Evolutionary conservation across 306 rosid species (phyloP).

Genomic region (Cicer arietinum): DNA sequence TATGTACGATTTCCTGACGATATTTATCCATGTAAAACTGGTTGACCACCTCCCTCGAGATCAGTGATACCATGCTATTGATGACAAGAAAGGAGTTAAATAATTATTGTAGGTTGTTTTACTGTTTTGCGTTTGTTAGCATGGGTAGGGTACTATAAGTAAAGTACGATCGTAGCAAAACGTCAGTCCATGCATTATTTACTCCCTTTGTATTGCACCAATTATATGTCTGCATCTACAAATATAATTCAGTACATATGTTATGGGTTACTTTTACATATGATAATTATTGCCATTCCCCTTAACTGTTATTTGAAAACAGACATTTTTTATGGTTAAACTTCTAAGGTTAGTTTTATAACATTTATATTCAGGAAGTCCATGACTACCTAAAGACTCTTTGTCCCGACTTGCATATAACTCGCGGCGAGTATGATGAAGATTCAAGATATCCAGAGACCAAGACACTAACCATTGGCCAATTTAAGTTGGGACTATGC

Average conservation of each 20-base stretch:
- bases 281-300: background rate
- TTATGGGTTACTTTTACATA: constrained; percentile 18
- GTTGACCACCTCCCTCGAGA: background rate
- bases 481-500: constrained; percentile 93
- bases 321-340: background rate
- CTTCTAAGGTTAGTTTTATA: constrained; percentile 18
- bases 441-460: constrained; percentile 93
- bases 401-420: constrained; percentile 91
- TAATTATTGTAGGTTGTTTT: background rate
- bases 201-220: background rate
- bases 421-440: constrained; percentile 96
- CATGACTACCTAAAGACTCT: constrained; percentile 98
- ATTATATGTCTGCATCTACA: background rate
- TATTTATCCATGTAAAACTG: constrained; percentile 1
- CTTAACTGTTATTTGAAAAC: constrained; percentile 27
- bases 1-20: background rate
- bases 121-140: background rate
- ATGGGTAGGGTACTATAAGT: background rate
- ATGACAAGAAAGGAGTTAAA: background rate
- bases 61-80: background rate
- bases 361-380: constrained; percentile 72
- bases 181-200: background rate
- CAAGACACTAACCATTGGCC: constrained; percentile 94
- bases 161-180: background rate
- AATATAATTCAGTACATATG: background rate